Evolutionary conservation across 768 basidiomycete species (phyloP), one percentile per base, ranked within the genome.

Genomic region (Pleurotus giganteus): DNA sequence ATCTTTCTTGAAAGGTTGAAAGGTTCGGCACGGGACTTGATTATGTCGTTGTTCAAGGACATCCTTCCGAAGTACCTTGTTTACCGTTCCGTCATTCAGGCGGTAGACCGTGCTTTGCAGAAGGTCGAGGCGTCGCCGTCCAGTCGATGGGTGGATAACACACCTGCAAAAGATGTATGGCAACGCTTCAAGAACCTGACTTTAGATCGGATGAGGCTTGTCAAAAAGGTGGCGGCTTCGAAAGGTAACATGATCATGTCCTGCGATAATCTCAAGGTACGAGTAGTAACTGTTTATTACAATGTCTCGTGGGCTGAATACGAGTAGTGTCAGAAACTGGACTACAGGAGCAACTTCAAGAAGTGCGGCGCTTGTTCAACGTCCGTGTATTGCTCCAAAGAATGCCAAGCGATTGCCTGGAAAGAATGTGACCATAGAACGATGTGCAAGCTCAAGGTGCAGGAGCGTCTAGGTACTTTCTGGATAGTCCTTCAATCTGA

Each of bases 361-460:
- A 68, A 69, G 41, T 75, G 73, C 51, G 59, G 61, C 4, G 65
- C 63, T 4, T 74, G 74, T 58, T 63, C 64, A 4, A 66, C 61
- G 11, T 72, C 73, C 3, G 58, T 71, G 11, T 74, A 74, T 57
- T 74, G 74, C 54, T 74, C 73, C 1, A 70, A 71, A 50, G 71
- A 73, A 54, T 74, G 74, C 51, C 73, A 73, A 53, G 59, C 60
- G 2, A 47, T 57, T 2, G 69, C 69, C 2, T 72, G 72, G 72
- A 72, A 74, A 37, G 66, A 69, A 47, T 69, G 65, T 26, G 69
- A 69, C 8, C 73, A 74, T 60, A 69, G 64, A 56, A 57, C 55
- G 1, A 69, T 69, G 57, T 74, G 72, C 60, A 71, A 71, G 52
- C 43, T 73, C 56, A 74, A 75, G 57, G 69, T 73, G 54, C 64